phyloP scores from a whole-genome alignment of 257 asterid species.

The Penstemon barbatus region DNA sequence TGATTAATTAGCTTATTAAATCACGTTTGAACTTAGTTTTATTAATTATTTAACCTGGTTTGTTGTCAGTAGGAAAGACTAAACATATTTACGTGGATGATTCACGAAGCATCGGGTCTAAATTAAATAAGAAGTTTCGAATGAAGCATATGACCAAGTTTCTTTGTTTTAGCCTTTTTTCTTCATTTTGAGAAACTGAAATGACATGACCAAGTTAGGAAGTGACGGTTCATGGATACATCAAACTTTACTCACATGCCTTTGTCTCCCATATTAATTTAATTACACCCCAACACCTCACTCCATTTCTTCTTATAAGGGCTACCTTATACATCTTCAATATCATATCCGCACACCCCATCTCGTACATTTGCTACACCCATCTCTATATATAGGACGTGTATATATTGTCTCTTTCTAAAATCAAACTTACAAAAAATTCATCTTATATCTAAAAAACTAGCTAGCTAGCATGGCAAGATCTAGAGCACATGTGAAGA shows the following conservation, averaged over 20 bases:
- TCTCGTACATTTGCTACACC: neutral
- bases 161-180: no score
- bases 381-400: neutral
- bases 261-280: constrained; percentile 38
- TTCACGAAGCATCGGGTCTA: no score
- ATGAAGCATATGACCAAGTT: no score
- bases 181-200: neutral
- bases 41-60: no score
- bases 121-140: no score
- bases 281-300: constrained; percentile 10
- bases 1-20: no score
- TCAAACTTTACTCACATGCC: constrained; percentile 52
- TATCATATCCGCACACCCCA: neutral
- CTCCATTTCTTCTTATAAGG: neutral
- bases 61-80: no score
- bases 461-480: constrained; percentile 26
- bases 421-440: neutral
- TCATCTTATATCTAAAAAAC: neutral
- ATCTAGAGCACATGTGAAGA: constrained; percentile 16
- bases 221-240: constrained; percentile 42
- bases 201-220: constrained; percentile 34
- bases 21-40: no score
- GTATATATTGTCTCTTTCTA: neutral
- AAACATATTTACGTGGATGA: no score
- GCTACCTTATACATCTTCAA: neutral